Percentiles rank a stretch among this genome's conserved stretches.
phyloP scores from a whole-genome alignment of 2,329 filamentous ascomycete genomes.

The Clarireedia homoeocarpa region DNA sequence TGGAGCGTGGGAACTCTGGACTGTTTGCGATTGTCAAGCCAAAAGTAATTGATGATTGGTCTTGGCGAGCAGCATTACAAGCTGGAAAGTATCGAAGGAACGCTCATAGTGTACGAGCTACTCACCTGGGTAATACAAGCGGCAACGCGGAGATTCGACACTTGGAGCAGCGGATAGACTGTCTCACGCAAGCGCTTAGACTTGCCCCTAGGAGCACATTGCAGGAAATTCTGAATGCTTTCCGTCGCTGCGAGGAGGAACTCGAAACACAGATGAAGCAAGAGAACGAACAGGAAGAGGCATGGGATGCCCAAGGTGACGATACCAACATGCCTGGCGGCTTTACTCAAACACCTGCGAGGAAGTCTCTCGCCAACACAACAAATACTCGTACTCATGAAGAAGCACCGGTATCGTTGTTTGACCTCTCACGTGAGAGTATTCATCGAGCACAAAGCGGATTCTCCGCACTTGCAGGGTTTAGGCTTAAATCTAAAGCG shows the following conservation, averaged over 20 bases:
- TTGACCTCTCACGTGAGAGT: slow-evolving; percentile 55
- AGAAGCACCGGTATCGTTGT: slow-evolving; percentile 56
- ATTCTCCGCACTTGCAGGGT: slow-evolving; percentile 42
- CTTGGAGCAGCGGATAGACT: slow-evolving; percentile 74
- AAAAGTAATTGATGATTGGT: slow-evolving; percentile 50
- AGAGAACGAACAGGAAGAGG: slow-evolving; percentile 60
- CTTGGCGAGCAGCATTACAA: slow-evolving; percentile 71
- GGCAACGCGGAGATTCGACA: slow-evolving; percentile 58
- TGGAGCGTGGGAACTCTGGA: slow-evolving; percentile 12
- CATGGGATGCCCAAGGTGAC: slow-evolving; percentile 61
- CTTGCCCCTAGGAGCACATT: slow-evolving; percentile 63
- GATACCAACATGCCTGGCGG: slow-evolving; percentile 47
- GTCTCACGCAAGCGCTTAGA: slow-evolving; percentile 66
- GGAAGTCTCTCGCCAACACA: slow-evolving; percentile 20
- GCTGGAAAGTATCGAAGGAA: slow-evolving; percentile 67
- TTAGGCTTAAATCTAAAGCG: slow-evolving; percentile 13
- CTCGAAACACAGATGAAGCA: slow-evolving; percentile 57
- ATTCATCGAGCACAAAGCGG: slow-evolving; percentile 52
- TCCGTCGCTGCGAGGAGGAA: slow-evolving; percentile 71
- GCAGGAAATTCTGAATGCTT: slow-evolving; percentile 67
- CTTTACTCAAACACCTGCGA: slow-evolving; percentile 36
- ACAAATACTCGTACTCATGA: slow-evolving; percentile 36
- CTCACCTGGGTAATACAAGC: slow-evolving; percentile 51
- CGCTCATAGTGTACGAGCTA: slow-evolving; percentile 44
- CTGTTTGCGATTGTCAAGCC: slow-evolving; percentile 21